A percentile compares a stretch with the other conserved stretches of the same genome.
Evolutionary conservation across 345 rosid genomes (phyloP).

Genomic region (Gossypioides kirkii): DNA sequence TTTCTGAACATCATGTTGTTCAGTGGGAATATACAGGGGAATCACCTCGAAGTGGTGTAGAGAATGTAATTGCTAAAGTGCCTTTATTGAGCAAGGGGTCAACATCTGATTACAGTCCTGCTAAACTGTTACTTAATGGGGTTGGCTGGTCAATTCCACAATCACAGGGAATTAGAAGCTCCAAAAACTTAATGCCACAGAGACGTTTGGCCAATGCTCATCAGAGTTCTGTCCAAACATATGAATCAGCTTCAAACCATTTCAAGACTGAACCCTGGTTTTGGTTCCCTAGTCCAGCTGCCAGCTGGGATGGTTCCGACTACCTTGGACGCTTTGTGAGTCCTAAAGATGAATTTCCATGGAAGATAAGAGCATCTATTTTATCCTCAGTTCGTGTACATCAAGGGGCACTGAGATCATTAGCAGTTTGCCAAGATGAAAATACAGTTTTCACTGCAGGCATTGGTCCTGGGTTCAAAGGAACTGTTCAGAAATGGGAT

Average conservation of each 20-base stretch:
- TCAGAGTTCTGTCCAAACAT: constrained; percentile 31
- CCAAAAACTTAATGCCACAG: constrained; percentile 53
- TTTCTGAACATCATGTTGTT: constrained; percentile 38
- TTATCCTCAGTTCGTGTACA: constrained; percentile 74
- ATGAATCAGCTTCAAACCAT: constrained; percentile 38
- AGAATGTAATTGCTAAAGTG: constrained; percentile 37
- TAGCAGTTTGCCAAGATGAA: constrained; percentile 80
- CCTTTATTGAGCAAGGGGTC: constrained; percentile 36
- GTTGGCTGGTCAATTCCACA: constrained; percentile 78
- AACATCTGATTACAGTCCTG: constrained; percentile 60
- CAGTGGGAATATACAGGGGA: constrained; percentile 93
- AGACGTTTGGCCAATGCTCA: constrained; percentile 33
- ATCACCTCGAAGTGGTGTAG: constrained; percentile 53
- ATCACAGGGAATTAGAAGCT: constrained; percentile 54
- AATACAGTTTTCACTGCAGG: constrained; percentile 85
- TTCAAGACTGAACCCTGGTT: constrained; percentile 72
- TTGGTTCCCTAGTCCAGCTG: constrained; percentile 89
- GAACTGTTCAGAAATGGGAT: constrained; percentile 93
- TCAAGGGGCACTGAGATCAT: constrained; percentile 77
- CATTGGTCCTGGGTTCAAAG: constrained; percentile 83
- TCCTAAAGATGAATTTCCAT: constrained; percentile 76
- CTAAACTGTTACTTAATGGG: constrained; percentile 74
- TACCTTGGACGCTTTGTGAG: constrained; percentile 64
- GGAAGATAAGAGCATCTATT: constrained; percentile 81
- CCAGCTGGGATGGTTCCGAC: constrained; percentile 83